A percentile compares a stretch with the other conserved stretches of the same genome.
These are phyloP conservation scores for Cladophialophora psammophila DNA, from an alignment of 2,329 filamentous ascomycete species.

Conservation along the genomic window DNA sequence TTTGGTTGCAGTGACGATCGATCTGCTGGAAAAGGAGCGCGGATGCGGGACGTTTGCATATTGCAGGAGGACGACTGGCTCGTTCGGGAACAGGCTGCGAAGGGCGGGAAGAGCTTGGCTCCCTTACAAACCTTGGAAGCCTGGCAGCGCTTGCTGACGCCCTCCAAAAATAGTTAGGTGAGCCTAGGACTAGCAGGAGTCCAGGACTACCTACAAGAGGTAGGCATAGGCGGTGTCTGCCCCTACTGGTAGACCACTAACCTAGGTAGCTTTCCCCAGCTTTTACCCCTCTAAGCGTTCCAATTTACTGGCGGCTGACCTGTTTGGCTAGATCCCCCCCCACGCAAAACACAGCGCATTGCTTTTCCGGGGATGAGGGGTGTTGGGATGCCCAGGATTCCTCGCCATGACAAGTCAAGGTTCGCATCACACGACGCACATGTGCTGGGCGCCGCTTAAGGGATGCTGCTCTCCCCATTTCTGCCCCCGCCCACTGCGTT, in stretches of 20 bases:
- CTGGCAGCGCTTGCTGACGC: not conserved
- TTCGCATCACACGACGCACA: conserved; percentile 27
- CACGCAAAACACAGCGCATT: conserved; percentile 11
- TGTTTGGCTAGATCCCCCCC: not conserved
- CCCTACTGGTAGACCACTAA: not conserved
- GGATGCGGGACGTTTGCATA: conserved; percentile 5
- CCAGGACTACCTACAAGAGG: not conserved
- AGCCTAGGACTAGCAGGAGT: not conserved
- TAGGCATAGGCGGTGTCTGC: not conserved
- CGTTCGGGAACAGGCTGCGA: no score
- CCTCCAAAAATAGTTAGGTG: not conserved
- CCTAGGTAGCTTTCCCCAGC: conserved; percentile 24
- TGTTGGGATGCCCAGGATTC: conserved; percentile 9
- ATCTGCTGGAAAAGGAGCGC: not conserved
- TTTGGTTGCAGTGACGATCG: conserved; percentile 1
- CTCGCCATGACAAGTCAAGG: not conserved
- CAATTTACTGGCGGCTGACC: not conserved
- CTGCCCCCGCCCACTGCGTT: not conserved
- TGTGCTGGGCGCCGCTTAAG: conserved; percentile 12
- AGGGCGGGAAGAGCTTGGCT: not conserved
- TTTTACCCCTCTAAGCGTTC: conserved; percentile 17
- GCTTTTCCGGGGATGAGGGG: conserved; percentile 5
- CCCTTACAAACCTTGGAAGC: not conserved
- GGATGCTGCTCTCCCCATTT: not conserved
- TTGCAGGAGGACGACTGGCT: not conserved